These are phyloP conservation scores for Heimioporus sp. DNA, from an alignment of 768 basidiomycete genomes.

Conservation along the genomic window DNA sequence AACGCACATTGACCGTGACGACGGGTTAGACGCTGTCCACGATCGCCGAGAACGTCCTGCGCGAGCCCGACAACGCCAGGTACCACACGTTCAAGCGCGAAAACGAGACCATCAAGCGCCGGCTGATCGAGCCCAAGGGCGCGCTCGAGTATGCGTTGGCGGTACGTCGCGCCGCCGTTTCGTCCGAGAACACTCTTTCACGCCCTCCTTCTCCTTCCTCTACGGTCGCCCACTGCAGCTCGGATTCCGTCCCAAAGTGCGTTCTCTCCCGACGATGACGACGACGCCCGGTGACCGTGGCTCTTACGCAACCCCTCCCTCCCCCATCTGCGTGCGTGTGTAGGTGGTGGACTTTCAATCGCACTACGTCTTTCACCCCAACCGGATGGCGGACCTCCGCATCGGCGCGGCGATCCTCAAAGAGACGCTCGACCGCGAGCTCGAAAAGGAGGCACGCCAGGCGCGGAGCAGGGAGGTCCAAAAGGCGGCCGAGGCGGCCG, in stretches of 20 bases:
- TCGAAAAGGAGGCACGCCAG: constrained; percentile 43
- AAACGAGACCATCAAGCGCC: constrained; percentile 62
- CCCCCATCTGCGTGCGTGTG: no score
- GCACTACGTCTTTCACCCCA: constrained; percentile 60
- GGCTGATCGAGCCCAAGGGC: constrained; percentile 67
- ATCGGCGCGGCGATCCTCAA: constrained; percentile 65
- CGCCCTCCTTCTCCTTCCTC: not conserved
- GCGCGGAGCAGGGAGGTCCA: constrained; percentile 48
- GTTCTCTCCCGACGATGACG: not conserved
- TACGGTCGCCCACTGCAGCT: constrained; percentile 40
- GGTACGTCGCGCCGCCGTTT: no score
- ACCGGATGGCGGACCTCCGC: constrained; percentile 50
- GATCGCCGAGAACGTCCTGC: constrained; percentile 71
- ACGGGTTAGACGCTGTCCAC: constrained; percentile 50
- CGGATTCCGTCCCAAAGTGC: constrained; percentile 71
- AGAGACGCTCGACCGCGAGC: constrained; percentile 57
- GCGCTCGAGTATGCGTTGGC: constrained; percentile 78
- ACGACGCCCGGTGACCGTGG: no score
- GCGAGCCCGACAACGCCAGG: constrained; percentile 70
- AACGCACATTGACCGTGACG: not conserved
- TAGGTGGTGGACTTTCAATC: constrained; percentile 75
- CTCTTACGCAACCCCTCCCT: no score
- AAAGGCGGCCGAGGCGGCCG: constrained; percentile 55
- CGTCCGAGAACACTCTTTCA: no score
- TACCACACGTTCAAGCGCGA: constrained; percentile 76